Conservation (phyloP, 768 basidiomycete genomes). For the Lentinula lateritia region DNA sequence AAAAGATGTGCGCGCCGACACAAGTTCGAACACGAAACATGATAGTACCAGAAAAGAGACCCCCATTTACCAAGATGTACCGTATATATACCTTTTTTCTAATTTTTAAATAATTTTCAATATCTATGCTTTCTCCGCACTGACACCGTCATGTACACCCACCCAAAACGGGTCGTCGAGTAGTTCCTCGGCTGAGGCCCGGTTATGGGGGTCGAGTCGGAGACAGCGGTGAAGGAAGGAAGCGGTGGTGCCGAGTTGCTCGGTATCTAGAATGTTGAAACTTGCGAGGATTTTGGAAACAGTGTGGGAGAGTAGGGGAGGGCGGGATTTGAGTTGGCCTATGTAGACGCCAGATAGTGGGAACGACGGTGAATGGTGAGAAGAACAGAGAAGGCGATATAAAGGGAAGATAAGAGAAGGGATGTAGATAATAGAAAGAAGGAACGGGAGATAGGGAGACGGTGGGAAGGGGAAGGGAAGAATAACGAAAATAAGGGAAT, state of each 20-base stretch:
- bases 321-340: slow-evolving; percentile 16
- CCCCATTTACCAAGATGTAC: background rate
- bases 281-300: slow-evolving; percentile 10
- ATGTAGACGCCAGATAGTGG: background rate
- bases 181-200: slow-evolving; percentile 18
- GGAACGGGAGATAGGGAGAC: background rate
- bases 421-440: background rate
- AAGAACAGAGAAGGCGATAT: background rate
- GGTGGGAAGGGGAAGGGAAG: background rate
- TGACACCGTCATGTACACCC: background rate
- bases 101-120: background rate
- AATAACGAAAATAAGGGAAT: background rate
- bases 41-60: background rate
- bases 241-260: slow-evolving; percentile 12
- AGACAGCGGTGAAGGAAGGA: slow-evolving; percentile 17
- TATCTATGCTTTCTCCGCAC: background rate
- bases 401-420: background rate
- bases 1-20: too few relatives aligned
- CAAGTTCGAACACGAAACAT: too few relatives aligned
- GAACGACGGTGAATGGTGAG: background rate
- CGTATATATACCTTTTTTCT: background rate
- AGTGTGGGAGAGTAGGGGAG: slow-evolving; percentile 10
- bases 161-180: slow-evolving; percentile 13
- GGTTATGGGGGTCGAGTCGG: slow-evolving; percentile 16
- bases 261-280: slow-evolving; percentile 11